Evolutionary conservation across 2,329 filamentous ascomycete species (phyloP).

Genomic region (Beauveria bassiana): DNA sequence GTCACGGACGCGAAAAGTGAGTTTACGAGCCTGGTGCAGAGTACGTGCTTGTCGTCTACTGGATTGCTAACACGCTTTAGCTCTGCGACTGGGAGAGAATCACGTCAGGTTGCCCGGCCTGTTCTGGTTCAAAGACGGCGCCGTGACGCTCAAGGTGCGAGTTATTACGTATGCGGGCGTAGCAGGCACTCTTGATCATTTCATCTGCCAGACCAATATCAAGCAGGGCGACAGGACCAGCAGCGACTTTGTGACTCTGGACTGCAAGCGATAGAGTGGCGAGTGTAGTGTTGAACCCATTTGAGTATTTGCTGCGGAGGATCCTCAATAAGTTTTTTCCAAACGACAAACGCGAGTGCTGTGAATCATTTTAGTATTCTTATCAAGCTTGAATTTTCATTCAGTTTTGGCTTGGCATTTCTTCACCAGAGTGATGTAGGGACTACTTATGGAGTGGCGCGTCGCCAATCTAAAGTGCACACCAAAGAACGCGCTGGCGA

Average conservation of each 20-base stretch:
- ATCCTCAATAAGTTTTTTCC: background rate
- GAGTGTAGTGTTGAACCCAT: background rate
- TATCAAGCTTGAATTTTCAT: background rate
- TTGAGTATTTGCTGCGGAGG: background rate
- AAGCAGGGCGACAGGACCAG: conserved; percentile 6
- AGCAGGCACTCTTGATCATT: conserved; percentile 2
- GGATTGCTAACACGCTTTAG: background rate
- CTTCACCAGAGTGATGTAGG: background rate
- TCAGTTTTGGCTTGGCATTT: too few relatives aligned
- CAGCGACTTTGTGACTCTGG: conserved; percentile 1
- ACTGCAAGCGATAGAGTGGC: background rate
- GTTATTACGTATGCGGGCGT: conserved; percentile 5
- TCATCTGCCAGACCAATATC: conserved; percentile 1
- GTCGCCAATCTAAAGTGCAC: conserved; percentile 5
- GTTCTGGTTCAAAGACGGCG: background rate
- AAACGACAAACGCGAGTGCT: too few relatives aligned
- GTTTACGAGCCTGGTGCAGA: background rate
- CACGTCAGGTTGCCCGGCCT: background rate
- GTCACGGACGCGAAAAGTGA: conserved; percentile 5
- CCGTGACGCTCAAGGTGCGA: conserved; percentile 1
- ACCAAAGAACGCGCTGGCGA: background rate
- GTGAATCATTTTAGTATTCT: background rate
- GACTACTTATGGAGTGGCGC: background rate
- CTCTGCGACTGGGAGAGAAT: conserved; percentile 1
- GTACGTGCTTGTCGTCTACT: too few relatives aligned